A percentile compares a stretch with the other conserved stretches of the same genome.
Evolutionary conservation across 306 rosid species (phyloP).

Genomic region (Gillenia trifoliata): DNA sequence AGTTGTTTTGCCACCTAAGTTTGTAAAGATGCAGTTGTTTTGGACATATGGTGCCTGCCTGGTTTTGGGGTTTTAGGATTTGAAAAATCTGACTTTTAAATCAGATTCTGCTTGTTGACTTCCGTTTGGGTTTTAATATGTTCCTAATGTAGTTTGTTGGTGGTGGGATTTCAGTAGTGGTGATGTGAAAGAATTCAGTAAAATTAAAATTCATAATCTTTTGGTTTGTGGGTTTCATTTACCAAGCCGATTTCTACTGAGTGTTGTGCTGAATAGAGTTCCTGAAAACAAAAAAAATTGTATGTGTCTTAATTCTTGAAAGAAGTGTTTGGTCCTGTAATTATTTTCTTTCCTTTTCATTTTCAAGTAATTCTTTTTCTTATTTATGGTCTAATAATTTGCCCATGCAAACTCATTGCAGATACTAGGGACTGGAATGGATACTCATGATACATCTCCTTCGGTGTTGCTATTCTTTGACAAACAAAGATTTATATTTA

Average conservation of each 20-base stretch:
- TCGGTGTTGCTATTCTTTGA: slow-evolving; percentile 85
- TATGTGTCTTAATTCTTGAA: background rate
- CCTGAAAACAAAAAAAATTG: background rate
- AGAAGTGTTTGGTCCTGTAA: background rate
- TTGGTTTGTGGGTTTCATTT: background rate
- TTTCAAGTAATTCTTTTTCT: background rate
- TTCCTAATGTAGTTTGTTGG: background rate
- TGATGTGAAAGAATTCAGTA: background rate
- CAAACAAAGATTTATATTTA: slow-evolving; percentile 76
- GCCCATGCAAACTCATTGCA: slow-evolving; percentile 2
- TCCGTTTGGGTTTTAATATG: background rate
- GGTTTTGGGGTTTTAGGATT: background rate
- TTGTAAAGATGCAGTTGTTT: too few species aligned
- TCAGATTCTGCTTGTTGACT: background rate
- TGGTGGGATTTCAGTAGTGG: background rate
- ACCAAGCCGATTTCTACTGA: background rate
- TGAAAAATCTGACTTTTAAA: background rate
- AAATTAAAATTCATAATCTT: background rate
- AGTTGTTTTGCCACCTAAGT: background rate
- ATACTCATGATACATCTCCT: slow-evolving; percentile 88
- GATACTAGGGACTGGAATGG: slow-evolving; percentile 90
- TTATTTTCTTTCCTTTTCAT: background rate
- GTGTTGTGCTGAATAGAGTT: background rate
- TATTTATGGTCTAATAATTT: background rate
- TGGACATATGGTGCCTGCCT: too few species aligned